A percentile compares a stretch with the other conserved stretches of the same genome.
phyloP scores from a whole-genome alignment of 805 yeast species.

The Monosporozyma servazzii region DNA sequence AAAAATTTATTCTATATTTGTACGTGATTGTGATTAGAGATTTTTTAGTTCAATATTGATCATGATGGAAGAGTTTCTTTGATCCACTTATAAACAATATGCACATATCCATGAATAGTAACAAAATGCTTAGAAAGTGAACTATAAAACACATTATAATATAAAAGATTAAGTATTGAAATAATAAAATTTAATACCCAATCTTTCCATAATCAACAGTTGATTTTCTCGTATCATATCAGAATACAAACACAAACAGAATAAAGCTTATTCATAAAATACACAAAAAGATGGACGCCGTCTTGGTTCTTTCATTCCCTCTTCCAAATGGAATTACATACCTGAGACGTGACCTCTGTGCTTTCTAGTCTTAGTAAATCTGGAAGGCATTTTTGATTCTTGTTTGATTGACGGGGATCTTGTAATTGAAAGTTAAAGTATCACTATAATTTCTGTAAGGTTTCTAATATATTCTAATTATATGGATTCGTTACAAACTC shows the following conservation, averaged over 20 bases:
- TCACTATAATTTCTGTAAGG: not conserved
- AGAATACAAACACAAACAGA: not conserved
- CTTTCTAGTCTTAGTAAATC: slow-evolving; percentile 98
- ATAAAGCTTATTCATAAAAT: slow-evolving; percentile 9
- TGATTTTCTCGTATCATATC: not conserved
- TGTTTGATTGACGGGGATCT: slow-evolving; percentile 4
- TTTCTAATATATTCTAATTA: not conserved
- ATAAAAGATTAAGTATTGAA: not conserved
- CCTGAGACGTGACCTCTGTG: slow-evolving; percentile 99
- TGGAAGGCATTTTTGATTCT: slow-evolving; percentile 78
- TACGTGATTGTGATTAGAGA: not conserved
- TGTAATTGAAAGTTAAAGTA: not conserved
- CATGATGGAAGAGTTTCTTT: slow-evolving; percentile 7
- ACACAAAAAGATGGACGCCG: slow-evolving; percentile 12
- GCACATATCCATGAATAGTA: not conserved
- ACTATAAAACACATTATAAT: not conserved
- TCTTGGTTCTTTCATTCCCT: slow-evolving; percentile 37
- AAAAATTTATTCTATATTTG: not conserved
- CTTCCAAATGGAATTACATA: slow-evolving; percentile 45
- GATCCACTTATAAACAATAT: not conserved
- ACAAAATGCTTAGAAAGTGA: not conserved
- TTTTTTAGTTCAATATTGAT: not conserved
- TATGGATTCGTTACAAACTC: not conserved
- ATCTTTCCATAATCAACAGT: not conserved
- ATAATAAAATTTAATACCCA: not conserved